Evolutionary conservation across 495 filamentous ascomycete genomes (phyloP).

Genomic region (Alectoria sarmentosa): DNA sequence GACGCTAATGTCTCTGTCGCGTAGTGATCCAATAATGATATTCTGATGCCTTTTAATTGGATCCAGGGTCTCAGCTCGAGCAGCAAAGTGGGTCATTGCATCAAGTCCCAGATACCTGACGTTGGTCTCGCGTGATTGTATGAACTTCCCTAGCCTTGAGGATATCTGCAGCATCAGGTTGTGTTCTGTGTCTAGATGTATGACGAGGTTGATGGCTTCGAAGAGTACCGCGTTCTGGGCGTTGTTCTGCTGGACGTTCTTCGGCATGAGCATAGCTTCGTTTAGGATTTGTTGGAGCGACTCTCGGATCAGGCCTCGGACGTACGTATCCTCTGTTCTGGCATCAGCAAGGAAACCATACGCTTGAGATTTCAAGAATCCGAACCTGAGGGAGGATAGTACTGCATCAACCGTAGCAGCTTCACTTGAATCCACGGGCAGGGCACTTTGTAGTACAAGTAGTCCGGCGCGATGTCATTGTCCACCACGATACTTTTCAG

Average conservation of each 20-base stretch:
- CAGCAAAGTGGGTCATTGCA: conserved; percentile 97
- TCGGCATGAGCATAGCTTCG: conserved; percentile 83
- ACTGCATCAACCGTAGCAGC: conserved; percentile 81
- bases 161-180: conserved; percentile 96
- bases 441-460: conserved; percentile 97
- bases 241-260: conserved; percentile 99
- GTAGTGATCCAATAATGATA: conserved; percentile 87
- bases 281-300: conserved; percentile 87
- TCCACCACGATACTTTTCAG: conserved; percentile 87
- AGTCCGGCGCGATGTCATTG: conserved; percentile 78
- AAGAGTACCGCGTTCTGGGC: conserved; percentile 98
- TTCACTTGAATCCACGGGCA: conserved; percentile 99
- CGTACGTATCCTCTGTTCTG: conserved; percentile 73
- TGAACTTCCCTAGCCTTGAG: conserved; percentile 88
- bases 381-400: conserved; percentile 90
- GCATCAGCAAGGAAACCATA: conserved; percentile 18
- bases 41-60: conserved; percentile 98
- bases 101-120: conserved; percentile 95
- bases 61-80: conserved; percentile 87
- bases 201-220: conserved; percentile 97
- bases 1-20: conserved; percentile 96
- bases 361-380: conserved; percentile 12
- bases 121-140: conserved; percentile 94
- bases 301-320: conserved; percentile 86
- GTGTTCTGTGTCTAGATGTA: conserved; percentile 96